Conservation (phyloP, 345 rosid species). For the Sonneratia caseolaris region DNA sequence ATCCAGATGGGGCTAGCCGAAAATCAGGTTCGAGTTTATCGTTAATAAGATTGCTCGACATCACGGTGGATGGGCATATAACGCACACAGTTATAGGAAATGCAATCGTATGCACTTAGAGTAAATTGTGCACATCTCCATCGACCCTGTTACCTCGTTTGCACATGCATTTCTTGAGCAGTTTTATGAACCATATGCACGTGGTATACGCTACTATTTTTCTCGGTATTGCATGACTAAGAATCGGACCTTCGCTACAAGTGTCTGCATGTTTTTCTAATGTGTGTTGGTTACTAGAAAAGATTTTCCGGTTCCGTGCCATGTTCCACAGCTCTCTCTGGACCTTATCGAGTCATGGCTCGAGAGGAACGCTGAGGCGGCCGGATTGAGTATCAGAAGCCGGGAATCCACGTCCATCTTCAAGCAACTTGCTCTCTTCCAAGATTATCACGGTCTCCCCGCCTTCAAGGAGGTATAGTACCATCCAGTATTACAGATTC, state of each 20-base stretch:
- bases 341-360: constrained; percentile 74
- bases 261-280: background rate
- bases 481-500: no score
- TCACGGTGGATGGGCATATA: no score
- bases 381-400: constrained; percentile 26
- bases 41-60: no score
- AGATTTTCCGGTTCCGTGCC: background rate
- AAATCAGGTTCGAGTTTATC: constrained; percentile 45
- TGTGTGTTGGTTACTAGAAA: background rate
- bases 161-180: no score
- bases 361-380: constrained; percentile 42
- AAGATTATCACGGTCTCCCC: constrained; percentile 83
- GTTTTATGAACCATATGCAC: no score
- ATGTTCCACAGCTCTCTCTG: constrained; percentile 47
- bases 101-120: no score
- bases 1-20: constrained; percentile 96
- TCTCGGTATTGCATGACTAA: no score
- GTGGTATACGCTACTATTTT: no score
- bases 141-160: no score
- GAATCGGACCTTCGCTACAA: no score
- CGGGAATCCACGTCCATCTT: constrained; percentile 39
- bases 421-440: constrained; percentile 68
- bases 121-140: no score
- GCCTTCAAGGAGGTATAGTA: constrained; percentile 48
- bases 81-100: no score